Percentiles rank a stretch among this genome's conserved stretches.
Evolutionary conservation across 78 protist species (phyloP).

Genomic region (Blattamonas nauphoetae): DNA sequence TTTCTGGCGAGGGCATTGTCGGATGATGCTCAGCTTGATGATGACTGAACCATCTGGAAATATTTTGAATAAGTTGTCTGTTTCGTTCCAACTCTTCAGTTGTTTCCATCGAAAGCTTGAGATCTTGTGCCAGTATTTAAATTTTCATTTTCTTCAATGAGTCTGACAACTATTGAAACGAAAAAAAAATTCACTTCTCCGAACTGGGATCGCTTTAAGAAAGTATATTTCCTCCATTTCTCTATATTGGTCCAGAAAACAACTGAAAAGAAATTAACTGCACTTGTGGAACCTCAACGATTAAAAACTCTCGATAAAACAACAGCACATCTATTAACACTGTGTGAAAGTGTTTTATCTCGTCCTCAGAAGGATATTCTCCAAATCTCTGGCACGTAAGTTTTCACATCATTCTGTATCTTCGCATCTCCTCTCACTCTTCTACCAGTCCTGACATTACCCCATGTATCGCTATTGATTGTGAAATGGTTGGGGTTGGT

Average conservation of each 20-base stretch:
- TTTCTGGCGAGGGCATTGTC: no score
- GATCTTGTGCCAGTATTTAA: no score
- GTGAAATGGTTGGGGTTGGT: not conserved
- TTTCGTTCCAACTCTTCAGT: no score
- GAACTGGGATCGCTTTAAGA: not conserved
- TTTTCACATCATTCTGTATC: not conserved
- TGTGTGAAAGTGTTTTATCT: not conserved
- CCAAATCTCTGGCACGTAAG: not conserved
- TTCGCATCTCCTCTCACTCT: not conserved
- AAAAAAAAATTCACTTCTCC: not conserved
- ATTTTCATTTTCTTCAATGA: no score
- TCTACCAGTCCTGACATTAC: not conserved
- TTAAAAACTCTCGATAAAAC: not conserved
- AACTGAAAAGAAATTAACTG: not conserved
- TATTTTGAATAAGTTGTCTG: no score
- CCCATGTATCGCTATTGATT: not conserved
- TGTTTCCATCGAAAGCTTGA: no score
- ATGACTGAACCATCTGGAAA: no score
- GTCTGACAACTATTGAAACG: no score
- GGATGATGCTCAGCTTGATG: no score
- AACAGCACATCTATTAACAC: not conserved
- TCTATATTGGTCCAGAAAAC: not conserved
- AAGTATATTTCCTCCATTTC: not conserved
- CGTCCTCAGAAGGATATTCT: not conserved
- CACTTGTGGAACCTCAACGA: not conserved